phyloP scores from a whole-genome alignment of 148 eudicot genomes.

The Vaccinium myrtillus region DNA sequence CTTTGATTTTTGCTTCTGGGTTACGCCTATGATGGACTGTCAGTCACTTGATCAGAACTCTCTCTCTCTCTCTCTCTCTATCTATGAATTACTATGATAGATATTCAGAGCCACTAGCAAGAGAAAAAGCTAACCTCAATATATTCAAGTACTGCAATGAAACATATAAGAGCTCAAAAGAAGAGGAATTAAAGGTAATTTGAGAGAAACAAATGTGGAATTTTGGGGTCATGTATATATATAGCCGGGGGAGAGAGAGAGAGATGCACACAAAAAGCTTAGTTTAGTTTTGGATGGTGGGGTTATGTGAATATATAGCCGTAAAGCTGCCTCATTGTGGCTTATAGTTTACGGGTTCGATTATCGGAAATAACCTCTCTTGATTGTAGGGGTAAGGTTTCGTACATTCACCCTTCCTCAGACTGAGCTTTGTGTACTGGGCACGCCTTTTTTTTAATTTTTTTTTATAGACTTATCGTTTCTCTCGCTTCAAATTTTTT shows the following conservation, averaged over 20 bases:
- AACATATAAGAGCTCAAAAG: background rate
- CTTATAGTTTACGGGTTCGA: too few relatives aligned
- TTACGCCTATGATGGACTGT: conserved; percentile 16
- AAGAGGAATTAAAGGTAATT: background rate
- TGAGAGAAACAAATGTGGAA: background rate
- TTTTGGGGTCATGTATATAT: background rate
- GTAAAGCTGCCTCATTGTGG: too few relatives aligned
- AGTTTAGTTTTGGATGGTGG: too few relatives aligned
- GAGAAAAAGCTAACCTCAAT: background rate
- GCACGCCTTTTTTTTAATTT: too few relatives aligned
- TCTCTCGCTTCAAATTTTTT: too few relatives aligned
- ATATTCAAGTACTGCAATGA: background rate
- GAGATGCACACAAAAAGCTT: background rate
- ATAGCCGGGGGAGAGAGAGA: background rate
- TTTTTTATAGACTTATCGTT: too few relatives aligned
- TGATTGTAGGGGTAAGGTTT: too few relatives aligned
- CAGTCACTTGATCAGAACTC: conserved; percentile 13
- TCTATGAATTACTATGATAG: background rate
- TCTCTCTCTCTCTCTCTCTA: background rate
- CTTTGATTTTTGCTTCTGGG: conserved; percentile 16
- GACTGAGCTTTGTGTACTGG: too few relatives aligned
- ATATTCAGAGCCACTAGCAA: background rate
- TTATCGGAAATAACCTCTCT: too few relatives aligned
- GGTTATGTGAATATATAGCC: too few relatives aligned
- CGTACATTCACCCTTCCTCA: too few relatives aligned